These are phyloP conservation scores for Gossypium mustelinum DNA, from an alignment of 345 rosid genomes.

Conservation along the genomic window DNA sequence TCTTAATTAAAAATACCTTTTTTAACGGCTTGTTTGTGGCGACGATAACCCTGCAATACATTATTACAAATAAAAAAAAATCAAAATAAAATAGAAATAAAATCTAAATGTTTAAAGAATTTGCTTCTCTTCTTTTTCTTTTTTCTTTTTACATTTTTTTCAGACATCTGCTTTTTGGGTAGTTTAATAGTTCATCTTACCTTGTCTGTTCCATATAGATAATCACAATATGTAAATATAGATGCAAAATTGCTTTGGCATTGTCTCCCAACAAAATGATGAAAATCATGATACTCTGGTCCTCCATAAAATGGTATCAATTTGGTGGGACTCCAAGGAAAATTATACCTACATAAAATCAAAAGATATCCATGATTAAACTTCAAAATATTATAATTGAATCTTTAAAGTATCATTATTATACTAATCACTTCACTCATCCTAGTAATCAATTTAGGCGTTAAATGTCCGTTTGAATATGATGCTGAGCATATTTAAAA, in stretches of 20 bases:
- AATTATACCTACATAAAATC: constrained; percentile 53
- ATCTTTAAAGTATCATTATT: no score
- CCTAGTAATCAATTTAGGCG: no score
- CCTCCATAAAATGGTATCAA: constrained; percentile 95
- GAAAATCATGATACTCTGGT: constrained; percentile 90
- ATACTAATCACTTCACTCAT: no score
- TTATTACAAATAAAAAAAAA: not conserved
- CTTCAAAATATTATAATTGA: no score
- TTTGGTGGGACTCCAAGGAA: constrained; percentile 79
- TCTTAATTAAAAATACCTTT: not conserved
- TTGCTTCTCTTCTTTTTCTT: no score
- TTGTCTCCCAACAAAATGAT: constrained; percentile 91
- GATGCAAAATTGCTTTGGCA: constrained; percentile 97
- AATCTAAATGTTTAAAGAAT: no score
- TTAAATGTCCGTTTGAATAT: no score
- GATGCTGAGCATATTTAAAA: no score
- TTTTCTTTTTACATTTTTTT: no score
- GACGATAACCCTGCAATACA: not conserved
- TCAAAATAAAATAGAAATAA: not conserved
- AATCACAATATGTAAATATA: constrained; percentile 88
- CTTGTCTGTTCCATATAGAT: constrained; percentile 83
- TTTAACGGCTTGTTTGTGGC: not conserved
- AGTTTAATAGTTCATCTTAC: constrained; percentile 19
- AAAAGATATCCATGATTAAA: no score
- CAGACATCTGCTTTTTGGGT: no score